These are phyloP conservation scores for Tylopilus plumbeoviolaceoides DNA, from an alignment of 768 basidiomycete genomes.

Conservation along the genomic window DNA sequence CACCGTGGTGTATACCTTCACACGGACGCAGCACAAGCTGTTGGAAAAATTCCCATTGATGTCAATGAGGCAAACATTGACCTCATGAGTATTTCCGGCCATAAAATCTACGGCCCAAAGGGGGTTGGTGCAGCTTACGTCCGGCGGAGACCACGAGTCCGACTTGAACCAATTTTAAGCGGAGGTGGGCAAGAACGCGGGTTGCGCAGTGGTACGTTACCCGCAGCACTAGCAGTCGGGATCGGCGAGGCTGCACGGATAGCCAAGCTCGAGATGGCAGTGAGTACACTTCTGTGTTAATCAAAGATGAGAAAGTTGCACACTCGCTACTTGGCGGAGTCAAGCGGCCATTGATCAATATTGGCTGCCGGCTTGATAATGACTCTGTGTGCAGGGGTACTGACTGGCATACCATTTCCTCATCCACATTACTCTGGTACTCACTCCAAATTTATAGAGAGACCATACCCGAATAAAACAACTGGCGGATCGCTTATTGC, in stretches of 20 bases:
- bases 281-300: conserved; percentile 45
- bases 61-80: conserved; percentile 96
- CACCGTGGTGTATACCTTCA: conserved; percentile 93
- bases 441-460: conserved; percentile 42
- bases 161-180: conserved; percentile 90
- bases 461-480: conserved; percentile 73
- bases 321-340: conserved; percentile 33
- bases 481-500: conserved; percentile 77
- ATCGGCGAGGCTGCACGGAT: conserved; percentile 93
- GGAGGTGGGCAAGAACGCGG: conserved; percentile 98
- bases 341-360: conserved; percentile 36
- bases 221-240: conserved; percentile 84
- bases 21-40: conserved; percentile 96
- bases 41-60: conserved; percentile 86
- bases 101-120: conserved; percentile 98
- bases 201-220: conserved; percentile 89
- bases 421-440: neutral
- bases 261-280: conserved; percentile 88
- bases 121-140: conserved; percentile 95
- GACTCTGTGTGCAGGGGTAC: conserved; percentile 93
- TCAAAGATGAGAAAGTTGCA: conserved; percentile 47
- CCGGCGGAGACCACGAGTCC: conserved; percentile 83
- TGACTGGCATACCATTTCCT: conserved; percentile 41
- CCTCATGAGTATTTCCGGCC: conserved; percentile 92
- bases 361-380: conserved; percentile 49